Percentiles rank a stretch among this genome's conserved stretches.
Evolutionary conservation across 345 rosid species (phyloP).

Genomic region (Garcia nutans): DNA sequence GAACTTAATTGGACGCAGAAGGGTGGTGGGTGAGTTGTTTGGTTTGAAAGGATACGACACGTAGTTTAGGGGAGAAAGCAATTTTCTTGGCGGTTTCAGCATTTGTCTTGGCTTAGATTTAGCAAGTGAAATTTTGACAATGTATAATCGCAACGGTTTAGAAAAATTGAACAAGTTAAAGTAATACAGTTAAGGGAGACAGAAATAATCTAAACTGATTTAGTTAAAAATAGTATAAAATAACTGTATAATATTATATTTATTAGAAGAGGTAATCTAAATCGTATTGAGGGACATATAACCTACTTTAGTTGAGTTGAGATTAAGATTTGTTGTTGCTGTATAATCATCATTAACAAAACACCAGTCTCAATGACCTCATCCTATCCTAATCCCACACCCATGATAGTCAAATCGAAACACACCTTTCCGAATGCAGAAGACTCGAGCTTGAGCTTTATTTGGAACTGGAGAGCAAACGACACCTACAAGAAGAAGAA

Average conservation of each 20-base stretch:
- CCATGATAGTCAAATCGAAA: conserved; percentile 32
- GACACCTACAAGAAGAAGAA: conserved; percentile 9
- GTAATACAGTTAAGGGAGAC: too few relatives aligned
- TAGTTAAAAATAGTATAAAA: too few relatives aligned
- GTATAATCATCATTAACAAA: too few relatives aligned
- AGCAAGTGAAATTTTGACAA: too few relatives aligned
- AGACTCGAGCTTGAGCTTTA: conserved; percentile 10
- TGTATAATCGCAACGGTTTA: too few relatives aligned
- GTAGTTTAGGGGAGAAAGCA: background rate
- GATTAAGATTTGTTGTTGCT: too few relatives aligned
- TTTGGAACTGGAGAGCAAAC: conserved; percentile 38
- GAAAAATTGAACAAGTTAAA: too few relatives aligned
- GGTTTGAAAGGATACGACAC: conserved; percentile 19
- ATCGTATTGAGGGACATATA: too few relatives aligned
- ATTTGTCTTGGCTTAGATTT: background rate
- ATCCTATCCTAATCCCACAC: conserved; percentile 2
- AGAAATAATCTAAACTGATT: too few relatives aligned
- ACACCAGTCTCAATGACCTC: background rate
- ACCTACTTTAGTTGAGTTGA: too few relatives aligned
- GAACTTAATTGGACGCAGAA: conserved; percentile 36
- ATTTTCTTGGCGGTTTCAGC: conserved; percentile 6
- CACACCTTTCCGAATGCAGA: background rate
- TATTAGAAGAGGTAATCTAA: too few relatives aligned
- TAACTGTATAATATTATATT: too few relatives aligned
- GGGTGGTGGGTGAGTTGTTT: conserved; percentile 11